Conservation (phyloP, 495 filamentous ascomycete species). For the Aspergillus egyptiacus region DNA sequence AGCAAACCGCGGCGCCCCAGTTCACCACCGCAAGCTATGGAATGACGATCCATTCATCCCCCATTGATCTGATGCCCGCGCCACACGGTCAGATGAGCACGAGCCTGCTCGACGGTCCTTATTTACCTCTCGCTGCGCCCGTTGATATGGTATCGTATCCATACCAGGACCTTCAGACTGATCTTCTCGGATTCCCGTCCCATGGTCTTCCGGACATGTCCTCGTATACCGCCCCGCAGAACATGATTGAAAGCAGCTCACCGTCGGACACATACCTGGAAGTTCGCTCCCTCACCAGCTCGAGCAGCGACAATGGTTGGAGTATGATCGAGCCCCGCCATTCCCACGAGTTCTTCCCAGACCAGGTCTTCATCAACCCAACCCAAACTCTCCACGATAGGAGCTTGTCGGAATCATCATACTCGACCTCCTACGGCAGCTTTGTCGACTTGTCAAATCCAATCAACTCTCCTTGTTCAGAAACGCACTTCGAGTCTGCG, state of each 20-base stretch:
- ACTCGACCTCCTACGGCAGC: conserved; percentile 67
- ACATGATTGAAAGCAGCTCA: conserved; percentile 62
- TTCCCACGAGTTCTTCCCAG: conserved; percentile 48
- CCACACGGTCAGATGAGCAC: conserved; percentile 60
- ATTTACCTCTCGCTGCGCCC: conserved; percentile 59
- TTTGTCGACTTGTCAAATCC: conserved; percentile 74
- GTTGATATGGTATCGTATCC: conserved; percentile 64
- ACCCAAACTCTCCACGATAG: conserved; percentile 78
- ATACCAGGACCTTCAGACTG: conserved; percentile 67
- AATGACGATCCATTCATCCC: conserved; percentile 49
- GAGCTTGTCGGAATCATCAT: conserved; percentile 78
- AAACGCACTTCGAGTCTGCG: conserved; percentile 59
- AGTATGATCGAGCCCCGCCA: conserved; percentile 59
- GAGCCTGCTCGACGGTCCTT: conserved; percentile 59
- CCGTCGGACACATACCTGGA: conserved; percentile 79
- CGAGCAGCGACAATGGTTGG: conserved; percentile 83
- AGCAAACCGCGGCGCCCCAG: conserved; percentile 47
- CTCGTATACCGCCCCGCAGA: conserved; percentile 40
- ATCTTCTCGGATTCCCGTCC: conserved; percentile 44
- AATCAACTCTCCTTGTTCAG: conserved; percentile 61
- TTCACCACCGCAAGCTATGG: conserved; percentile 43
- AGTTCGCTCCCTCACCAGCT: conserved; percentile 69
- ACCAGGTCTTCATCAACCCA: conserved; percentile 73
- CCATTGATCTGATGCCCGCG: conserved; percentile 65
- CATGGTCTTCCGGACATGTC: conserved; percentile 51